Conservation (phyloP, 805 yeast species). For the Cyberlindnera mississippiensis region DNA sequence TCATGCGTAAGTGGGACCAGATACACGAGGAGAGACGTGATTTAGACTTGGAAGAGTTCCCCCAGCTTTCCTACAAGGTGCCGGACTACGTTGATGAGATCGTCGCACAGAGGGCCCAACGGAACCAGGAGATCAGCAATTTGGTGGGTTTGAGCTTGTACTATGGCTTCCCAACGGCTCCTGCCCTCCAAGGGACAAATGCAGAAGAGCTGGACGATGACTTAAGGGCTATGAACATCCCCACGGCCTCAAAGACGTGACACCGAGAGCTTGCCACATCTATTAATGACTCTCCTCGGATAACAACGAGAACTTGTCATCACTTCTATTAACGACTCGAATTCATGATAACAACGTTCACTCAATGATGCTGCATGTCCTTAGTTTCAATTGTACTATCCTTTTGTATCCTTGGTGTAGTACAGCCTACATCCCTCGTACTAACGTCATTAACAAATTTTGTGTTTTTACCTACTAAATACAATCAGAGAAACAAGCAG, state of each 20-base stretch:
- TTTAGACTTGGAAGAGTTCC: slow-evolving; percentile 55
- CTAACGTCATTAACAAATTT: slow-evolving; percentile 17
- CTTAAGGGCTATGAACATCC: slow-evolving; percentile 48
- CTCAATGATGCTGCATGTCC: background rate
- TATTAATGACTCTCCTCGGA: no score
- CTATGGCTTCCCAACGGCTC: slow-evolving; percentile 82
- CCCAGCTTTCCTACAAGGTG: slow-evolving; percentile 41
- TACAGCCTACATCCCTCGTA: no score
- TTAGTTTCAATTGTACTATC: background rate
- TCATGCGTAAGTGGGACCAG: slow-evolving; percentile 88
- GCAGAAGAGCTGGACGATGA: slow-evolving; percentile 76
- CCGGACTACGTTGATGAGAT: slow-evolving; percentile 42
- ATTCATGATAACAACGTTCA: no score
- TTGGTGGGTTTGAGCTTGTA: slow-evolving; percentile 63
- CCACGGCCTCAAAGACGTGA: background rate
- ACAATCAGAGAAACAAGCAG: slow-evolving; percentile 17
- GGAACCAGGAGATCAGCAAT: slow-evolving; percentile 65
- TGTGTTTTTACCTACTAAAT: slow-evolving; percentile 17
- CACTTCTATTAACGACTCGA: no score
- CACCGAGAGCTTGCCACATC: no score
- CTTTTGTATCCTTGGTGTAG: background rate
- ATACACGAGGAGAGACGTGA: slow-evolving; percentile 84
- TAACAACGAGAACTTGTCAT: no score
- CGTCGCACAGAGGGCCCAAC: slow-evolving; percentile 62
- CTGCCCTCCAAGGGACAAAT: slow-evolving; percentile 57